Conservation (phyloP, 2,329 filamentous ascomycete species). For the Lasiodiplodia sp. region DNA sequence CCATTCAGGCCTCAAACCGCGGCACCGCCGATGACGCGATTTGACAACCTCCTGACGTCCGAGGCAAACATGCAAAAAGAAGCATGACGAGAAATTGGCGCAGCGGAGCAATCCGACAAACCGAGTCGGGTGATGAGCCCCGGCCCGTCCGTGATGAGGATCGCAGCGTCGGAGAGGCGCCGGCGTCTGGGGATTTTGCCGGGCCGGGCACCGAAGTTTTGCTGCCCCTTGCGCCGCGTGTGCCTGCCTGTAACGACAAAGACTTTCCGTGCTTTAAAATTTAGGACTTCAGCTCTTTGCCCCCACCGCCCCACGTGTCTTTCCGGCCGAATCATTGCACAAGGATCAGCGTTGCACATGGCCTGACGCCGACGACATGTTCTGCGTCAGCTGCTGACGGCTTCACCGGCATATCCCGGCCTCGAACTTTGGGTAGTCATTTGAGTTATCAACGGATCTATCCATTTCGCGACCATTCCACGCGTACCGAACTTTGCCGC, state of each 20-base stretch:
- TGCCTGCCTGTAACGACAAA: not conserved
- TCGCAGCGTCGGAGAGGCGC: not conserved
- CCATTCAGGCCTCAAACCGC: not conserved
- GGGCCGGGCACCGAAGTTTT: not conserved
- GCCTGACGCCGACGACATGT: not conserved
- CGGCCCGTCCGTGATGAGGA: not conserved
- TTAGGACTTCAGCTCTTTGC: not conserved
- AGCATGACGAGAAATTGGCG: not conserved
- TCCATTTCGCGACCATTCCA: not conserved
- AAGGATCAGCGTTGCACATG: not conserved
- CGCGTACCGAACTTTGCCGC: not conserved
- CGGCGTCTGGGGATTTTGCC: not conserved
- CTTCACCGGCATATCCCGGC: not conserved
- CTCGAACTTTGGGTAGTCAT: not conserved
- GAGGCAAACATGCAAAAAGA: not conserved
- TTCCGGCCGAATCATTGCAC: not conserved
- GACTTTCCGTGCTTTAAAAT: not conserved
- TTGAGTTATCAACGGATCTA: slow-evolving; percentile 19
- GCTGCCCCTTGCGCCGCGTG: not conserved
- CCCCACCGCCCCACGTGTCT: not conserved
- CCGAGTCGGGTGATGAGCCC: not conserved
- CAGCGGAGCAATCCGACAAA: not conserved
- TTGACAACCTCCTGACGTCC: not conserved
- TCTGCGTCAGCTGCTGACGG: not conserved
- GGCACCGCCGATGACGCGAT: not conserved